Conservation (phyloP, 2,329 filamentous ascomycete genomes). For the Pseudogymnoascus sp. region DNA sequence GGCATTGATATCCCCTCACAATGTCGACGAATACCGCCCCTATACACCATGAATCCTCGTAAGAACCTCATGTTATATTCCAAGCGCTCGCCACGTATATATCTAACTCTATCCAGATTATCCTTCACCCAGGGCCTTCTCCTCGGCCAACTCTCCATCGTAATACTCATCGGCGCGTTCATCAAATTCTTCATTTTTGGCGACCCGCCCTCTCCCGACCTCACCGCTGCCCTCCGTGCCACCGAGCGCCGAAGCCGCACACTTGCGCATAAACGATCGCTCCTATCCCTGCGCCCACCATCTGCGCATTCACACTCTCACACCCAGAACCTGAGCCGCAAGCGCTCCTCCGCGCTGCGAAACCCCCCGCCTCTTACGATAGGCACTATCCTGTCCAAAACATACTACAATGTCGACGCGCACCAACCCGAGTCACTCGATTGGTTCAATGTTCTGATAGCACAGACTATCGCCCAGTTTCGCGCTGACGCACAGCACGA, state of each 20-base stretch:
- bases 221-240: constrained; percentile 65
- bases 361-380: constrained; percentile 72
- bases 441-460: constrained; percentile 97
- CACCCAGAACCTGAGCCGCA: constrained; percentile 40
- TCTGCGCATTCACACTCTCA: constrained; percentile 18
- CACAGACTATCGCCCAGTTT: constrained; percentile 93
- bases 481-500: constrained; percentile 86
- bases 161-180: constrained; percentile 83
- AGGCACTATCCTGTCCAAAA: constrained; percentile 89
- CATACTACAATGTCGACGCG: constrained; percentile 91
- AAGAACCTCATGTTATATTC: constrained; percentile 20
- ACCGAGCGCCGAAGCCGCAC: constrained; percentile 65
- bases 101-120: constrained; percentile 42
- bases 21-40: constrained; percentile 5
- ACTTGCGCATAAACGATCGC: constrained; percentile 65
- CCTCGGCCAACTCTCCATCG: constrained; percentile 84
- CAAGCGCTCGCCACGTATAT: background rate
- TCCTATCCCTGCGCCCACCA: constrained; percentile 50
- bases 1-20: background rate
- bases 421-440: constrained; percentile 95
- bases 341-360: constrained; percentile 64
- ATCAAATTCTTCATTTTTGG: constrained; percentile 99
- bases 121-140: constrained; percentile 93
- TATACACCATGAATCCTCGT: constrained; percentile 32
- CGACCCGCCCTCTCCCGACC: constrained; percentile 76